Evolutionary conservation across 1,139 yeast genomes (phyloP).

Genomic region (Protomyces lactucae-debilis): DNA sequence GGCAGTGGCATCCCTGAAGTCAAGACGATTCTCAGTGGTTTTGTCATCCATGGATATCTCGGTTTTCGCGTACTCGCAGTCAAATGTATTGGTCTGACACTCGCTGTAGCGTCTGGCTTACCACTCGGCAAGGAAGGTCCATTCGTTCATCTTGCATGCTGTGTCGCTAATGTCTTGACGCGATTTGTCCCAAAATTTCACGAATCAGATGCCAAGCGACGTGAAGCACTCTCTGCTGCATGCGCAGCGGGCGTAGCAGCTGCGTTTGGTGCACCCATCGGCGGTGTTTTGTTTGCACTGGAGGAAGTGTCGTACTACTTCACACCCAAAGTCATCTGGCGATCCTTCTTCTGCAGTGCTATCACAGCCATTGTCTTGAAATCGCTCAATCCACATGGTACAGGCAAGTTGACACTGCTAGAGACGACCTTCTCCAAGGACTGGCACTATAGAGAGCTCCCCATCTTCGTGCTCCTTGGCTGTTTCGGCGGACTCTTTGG

Average conservation of each 20-base stretch:
- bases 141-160: constrained; percentile 63
- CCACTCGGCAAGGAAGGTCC: constrained; percentile 67
- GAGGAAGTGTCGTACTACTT: constrained; percentile 62
- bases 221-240: constrained; percentile 59
- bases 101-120: constrained; percentile 64
- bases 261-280: constrained; percentile 66
- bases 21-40: constrained; percentile 54
- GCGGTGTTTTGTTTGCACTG: constrained; percentile 61
- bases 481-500: constrained; percentile 58
- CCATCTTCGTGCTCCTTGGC: constrained; percentile 51
- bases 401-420: constrained; percentile 58
- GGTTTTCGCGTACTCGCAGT: constrained; percentile 54
- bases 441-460: constrained; percentile 51
- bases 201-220: constrained; percentile 51
- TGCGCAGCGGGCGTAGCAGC: constrained; percentile 67
- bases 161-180: constrained; percentile 58
- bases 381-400: constrained; percentile 58
- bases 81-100: constrained; percentile 50
- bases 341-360: constrained; percentile 59
- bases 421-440: constrained; percentile 48
- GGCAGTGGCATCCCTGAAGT: constrained; percentile 55
- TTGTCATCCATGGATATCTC: constrained; percentile 52
- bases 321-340: constrained; percentile 55
- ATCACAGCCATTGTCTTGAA: constrained; percentile 54
- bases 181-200: constrained; percentile 51